Evolutionary conservation across 352 stramenopile genomes (phyloP).

Genomic region (Plasmopara halstedii): DNA sequence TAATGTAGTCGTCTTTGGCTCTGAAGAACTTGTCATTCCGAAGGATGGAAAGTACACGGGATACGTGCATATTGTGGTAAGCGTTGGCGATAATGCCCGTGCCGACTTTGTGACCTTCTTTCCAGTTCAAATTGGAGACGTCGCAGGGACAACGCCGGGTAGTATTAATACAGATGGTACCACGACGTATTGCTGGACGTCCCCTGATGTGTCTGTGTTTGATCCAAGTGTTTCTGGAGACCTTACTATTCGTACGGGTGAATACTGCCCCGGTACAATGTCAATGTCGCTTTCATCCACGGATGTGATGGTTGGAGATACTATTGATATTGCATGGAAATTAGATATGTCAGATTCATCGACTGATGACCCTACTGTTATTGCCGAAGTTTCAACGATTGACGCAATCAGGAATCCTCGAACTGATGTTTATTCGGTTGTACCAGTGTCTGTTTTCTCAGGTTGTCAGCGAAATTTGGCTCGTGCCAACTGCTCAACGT

Average conservation of each 20-base stretch:
- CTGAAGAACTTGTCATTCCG: constrained; percentile 53
- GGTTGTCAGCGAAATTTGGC: constrained; percentile 45
- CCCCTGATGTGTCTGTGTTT: constrained; percentile 47
- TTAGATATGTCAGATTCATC: constrained; percentile 50
- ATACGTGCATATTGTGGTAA: constrained; percentile 61
- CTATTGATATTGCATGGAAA: constrained; percentile 50
- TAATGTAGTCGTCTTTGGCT: constrained; percentile 49
- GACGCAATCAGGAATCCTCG: constrained; percentile 45
- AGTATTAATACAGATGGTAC: constrained; percentile 48
- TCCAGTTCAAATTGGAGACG: constrained; percentile 60
- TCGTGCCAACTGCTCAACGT: constrained; percentile 56
- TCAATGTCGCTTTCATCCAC: constrained; percentile 47
- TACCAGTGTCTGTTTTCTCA: constrained; percentile 67
- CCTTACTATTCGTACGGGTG: constrained; percentile 53
- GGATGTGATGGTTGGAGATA: constrained; percentile 37
- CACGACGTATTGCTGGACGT: constrained; percentile 73
- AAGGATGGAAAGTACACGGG: constrained; percentile 79
- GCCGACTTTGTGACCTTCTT: constrained; percentile 78
- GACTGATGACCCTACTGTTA: constrained; percentile 40
- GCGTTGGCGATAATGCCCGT: constrained; percentile 52
- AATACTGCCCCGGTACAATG: constrained; percentile 63
- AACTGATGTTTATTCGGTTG: constrained; percentile 48
- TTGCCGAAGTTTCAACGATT: constrained; percentile 56
- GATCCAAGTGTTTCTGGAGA: constrained; percentile 41
- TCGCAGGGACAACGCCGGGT: constrained; percentile 38